These are phyloP conservation scores for Craterostigma plantagineum DNA, from an alignment of 257 asterid genomes.

Conservation along the genomic window DNA sequence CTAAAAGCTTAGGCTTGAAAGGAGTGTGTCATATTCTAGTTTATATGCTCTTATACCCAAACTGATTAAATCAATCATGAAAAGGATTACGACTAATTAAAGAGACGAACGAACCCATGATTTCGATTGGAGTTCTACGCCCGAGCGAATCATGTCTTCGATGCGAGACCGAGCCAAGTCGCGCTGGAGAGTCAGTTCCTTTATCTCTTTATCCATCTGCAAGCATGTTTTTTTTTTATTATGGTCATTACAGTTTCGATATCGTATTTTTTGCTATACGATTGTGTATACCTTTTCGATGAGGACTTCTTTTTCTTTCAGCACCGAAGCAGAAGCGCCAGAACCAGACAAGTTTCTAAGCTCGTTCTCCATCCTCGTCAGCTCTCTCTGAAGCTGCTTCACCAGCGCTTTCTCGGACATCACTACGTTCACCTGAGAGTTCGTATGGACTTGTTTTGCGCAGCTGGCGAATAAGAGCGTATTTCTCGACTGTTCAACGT, in stretches of 20 bases:
- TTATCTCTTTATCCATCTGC: constrained; percentile 73
- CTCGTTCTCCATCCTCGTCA: constrained; percentile 57
- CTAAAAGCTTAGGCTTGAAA: too few species aligned
- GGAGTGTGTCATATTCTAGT: too few species aligned
- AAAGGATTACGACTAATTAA: constrained; percentile 4
- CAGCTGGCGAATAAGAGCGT: constrained; percentile 85
- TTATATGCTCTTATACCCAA: too few species aligned
- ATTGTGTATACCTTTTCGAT: constrained; percentile 86
- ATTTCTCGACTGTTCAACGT: constrained; percentile 87
- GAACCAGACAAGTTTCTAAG: constrained; percentile 33
- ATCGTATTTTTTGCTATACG: too few species aligned
- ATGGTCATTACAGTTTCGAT: too few species aligned
- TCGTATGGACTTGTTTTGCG: constrained; percentile 78
- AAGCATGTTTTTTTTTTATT: too few species aligned
- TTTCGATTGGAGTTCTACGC: constrained; percentile 20
- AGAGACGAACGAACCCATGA: constrained; percentile 37
- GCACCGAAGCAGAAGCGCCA: constrained; percentile 25
- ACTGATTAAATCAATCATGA: too few species aligned
- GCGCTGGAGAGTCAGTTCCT: constrained; percentile 40
- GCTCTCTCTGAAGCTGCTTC: constrained; percentile 69
- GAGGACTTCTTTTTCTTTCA: constrained; percentile 52
- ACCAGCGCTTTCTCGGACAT: constrained; percentile 87
- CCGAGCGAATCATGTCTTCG: constrained; percentile 23
- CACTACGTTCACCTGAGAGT: constrained; percentile 68
- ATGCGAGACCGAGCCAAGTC: constrained; percentile 49